Conservation (phyloP, 768 basidiomycete species). For the Pulveroboletus sp. region DNA sequence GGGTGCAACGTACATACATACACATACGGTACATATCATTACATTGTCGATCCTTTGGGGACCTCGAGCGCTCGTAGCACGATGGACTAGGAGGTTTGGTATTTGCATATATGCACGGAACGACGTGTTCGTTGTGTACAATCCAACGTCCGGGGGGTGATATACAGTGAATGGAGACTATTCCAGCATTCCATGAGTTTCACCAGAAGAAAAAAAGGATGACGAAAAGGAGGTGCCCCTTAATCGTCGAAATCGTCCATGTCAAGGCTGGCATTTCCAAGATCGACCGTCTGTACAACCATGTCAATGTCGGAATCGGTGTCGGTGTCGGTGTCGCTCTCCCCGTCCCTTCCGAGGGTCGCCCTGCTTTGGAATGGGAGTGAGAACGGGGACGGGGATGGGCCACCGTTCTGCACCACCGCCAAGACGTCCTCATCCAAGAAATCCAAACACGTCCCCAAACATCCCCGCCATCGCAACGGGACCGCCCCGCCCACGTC, state of each 20-base stretch:
- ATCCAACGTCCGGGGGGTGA: constrained; percentile 8
- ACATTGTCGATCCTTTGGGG: too few relatives aligned
- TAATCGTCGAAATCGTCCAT: constrained; percentile 28
- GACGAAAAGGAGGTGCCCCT: neutral
- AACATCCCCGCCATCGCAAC: constrained; percentile 68
- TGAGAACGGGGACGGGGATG: neutral
- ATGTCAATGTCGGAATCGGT: constrained; percentile 4
- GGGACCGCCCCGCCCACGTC: constrained; percentile 55
- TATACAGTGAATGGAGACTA: neutral
- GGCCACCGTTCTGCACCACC: neutral
- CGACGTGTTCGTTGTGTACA: neutral
- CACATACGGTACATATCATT: too few relatives aligned
- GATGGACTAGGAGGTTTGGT: too few relatives aligned
- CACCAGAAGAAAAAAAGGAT: neutral
- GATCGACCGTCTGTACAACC: constrained; percentile 22
- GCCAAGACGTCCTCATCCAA: constrained; percentile 32
- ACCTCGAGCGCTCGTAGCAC: too few relatives aligned
- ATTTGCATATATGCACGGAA: too few relatives aligned
- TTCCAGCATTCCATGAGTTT: too few relatives aligned
- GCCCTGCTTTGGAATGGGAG: neutral
- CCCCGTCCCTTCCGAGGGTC: neutral
- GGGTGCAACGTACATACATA: too few relatives aligned
- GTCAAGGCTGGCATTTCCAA: constrained; percentile 12
- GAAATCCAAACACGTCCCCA: constrained; percentile 60
- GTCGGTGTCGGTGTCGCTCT: constrained; percentile 14